Evolutionary conservation across 2,329 filamentous ascomycete genomes (phyloP).

Genomic region (Ceratocystis diversiconidia): DNA sequence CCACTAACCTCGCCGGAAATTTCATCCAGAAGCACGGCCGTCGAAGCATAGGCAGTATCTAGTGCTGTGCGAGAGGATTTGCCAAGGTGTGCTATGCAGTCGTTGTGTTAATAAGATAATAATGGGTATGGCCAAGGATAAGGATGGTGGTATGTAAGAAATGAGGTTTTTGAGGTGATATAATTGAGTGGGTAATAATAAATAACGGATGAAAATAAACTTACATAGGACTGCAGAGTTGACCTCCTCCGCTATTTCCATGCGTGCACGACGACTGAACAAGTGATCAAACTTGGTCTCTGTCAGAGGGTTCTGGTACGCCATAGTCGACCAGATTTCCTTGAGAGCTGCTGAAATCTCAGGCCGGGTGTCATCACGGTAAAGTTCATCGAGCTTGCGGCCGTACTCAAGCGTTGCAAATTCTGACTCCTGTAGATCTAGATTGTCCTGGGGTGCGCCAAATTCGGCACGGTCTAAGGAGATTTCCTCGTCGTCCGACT

Average conservation of each 20-base stretch:
- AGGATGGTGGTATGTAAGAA: neutral
- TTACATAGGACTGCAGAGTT: conserved; percentile 84
- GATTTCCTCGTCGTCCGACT: neutral
- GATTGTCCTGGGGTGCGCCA: neutral
- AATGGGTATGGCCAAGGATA: neutral
- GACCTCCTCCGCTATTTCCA: conserved; percentile 76
- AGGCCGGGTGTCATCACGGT: conserved; percentile 52
- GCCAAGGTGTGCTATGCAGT: conserved; percentile 60
- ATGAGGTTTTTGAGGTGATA: neutral
- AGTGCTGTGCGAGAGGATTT: conserved; percentile 78
- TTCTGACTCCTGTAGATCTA: conserved; percentile 37
- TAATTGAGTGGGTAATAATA: neutral
- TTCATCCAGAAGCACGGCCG: conserved; percentile 70
- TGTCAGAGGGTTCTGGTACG: conserved; percentile 67
- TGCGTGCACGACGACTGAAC: conserved; percentile 59
- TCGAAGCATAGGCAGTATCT: conserved; percentile 75
- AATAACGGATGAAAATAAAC: conserved; percentile 24
- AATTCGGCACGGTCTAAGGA: neutral
- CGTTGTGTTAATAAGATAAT: conserved; percentile 18
- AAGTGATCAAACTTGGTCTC: conserved; percentile 62
- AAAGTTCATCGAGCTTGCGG: conserved; percentile 62
- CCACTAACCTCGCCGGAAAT: conserved; percentile 65
- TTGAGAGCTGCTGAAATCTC: conserved; percentile 60
- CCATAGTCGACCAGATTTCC: conserved; percentile 78
- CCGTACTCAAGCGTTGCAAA: conserved; percentile 65